phyloP scores from a whole-genome alignment of 176 grass and related monocot species.

The Zoysia pacifica region DNA sequence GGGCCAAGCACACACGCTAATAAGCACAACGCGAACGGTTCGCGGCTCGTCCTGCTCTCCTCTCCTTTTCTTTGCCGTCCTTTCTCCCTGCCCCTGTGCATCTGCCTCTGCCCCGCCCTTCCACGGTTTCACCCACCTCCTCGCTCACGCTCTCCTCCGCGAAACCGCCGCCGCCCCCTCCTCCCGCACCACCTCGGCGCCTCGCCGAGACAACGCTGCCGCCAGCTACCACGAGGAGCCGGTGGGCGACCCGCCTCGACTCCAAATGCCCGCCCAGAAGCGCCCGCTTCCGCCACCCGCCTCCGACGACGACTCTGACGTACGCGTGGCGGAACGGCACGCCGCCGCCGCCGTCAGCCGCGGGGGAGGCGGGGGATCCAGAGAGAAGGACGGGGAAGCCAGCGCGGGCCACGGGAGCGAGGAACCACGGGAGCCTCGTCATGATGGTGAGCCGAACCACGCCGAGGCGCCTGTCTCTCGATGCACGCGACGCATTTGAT shows the following conservation, averaged over 20 bases:
- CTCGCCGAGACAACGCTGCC: conserved; percentile 17
- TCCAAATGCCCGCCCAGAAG: conserved; percentile 49
- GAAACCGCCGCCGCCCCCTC: conserved; percentile 31
- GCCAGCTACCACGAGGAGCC: background rate
- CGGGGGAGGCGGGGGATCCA: background rate
- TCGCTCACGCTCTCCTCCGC: conserved; percentile 41
- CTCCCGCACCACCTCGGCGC: background rate
- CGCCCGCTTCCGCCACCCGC: conserved; percentile 33
- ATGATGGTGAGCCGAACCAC: conserved; percentile 42
- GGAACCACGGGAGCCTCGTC: background rate
- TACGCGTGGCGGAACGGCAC: conserved; percentile 10
- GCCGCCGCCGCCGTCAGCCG: conserved; percentile 4
- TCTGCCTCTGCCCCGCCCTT: conserved; percentile 17
- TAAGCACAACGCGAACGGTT: conserved; percentile 22
- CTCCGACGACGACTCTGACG: conserved; percentile 29
- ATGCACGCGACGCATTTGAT: conserved; percentile 25
- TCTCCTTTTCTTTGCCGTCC: conserved; percentile 10
- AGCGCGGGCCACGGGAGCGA: background rate
- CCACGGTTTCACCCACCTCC: conserved; percentile 18
- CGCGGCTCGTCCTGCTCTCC: conserved; percentile 11
- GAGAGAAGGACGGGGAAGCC: background rate
- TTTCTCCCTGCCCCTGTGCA: background rate
- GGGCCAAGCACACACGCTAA: conserved; percentile 17
- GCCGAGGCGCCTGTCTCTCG: conserved; percentile 17
- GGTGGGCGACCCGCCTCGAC: background rate